phyloP scores from a whole-genome alignment of 2,329 filamentous ascomycete species.

The Biscogniauxia sp. region DNA sequence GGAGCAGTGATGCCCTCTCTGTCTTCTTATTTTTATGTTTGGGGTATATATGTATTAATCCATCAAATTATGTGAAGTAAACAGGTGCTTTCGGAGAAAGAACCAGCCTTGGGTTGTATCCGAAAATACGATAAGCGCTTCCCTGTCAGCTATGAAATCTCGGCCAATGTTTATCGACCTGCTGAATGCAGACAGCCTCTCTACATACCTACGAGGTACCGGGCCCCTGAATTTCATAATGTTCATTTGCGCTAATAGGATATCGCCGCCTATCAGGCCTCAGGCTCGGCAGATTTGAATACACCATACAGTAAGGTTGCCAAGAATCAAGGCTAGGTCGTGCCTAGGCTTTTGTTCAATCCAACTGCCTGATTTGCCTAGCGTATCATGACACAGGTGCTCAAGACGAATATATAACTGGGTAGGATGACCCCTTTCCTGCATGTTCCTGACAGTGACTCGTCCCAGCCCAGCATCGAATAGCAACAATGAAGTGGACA shows the following conservation, averaged over 20 bases:
- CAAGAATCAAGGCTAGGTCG: not conserved
- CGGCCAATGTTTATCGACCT: not conserved
- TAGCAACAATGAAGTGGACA: slow-evolving; percentile 12
- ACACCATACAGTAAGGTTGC: not conserved
- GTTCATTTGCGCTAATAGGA: not conserved
- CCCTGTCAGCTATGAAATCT: not conserved
- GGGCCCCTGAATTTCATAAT: not conserved
- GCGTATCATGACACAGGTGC: not conserved
- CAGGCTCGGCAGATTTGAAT: not conserved
- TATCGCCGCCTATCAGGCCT: not conserved
- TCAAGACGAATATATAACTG: not conserved
- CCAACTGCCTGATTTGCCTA: not conserved
- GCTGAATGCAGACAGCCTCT: not conserved
- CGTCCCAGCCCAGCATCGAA: not conserved
- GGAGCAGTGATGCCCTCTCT: too few species aligned
- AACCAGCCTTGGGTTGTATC: not conserved
- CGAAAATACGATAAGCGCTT: not conserved
- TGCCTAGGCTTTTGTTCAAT: not conserved
- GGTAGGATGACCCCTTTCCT: not conserved
- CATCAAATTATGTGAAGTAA: too few species aligned
- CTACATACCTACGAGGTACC: not conserved
- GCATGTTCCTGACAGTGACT: not conserved
- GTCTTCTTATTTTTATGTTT: too few species aligned
- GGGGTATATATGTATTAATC: too few species aligned
- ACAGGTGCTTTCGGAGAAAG: too few species aligned